Evolutionary conservation across 2,329 filamentous ascomycete genomes (phyloP).

Genomic region (Fusarium hostae): DNA sequence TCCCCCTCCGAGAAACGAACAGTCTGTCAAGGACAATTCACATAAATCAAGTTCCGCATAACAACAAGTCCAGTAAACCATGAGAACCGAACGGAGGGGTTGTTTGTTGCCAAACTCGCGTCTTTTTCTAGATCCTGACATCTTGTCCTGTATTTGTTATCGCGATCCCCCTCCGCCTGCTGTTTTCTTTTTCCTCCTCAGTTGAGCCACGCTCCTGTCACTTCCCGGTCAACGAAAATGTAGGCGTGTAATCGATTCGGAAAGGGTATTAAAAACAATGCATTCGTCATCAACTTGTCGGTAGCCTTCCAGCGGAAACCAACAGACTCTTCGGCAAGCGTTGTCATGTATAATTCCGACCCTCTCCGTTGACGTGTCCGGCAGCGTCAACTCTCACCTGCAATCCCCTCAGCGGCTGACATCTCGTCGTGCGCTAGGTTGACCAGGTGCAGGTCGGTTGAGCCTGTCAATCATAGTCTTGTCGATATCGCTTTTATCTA

Average conservation of each 20-base stretch:
- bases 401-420: conserved; percentile 34
- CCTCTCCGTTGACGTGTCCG: conserved; percentile 42
- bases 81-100: conserved; percentile 30
- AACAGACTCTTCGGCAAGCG: conserved; percentile 29
- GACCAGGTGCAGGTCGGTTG: conserved; percentile 50
- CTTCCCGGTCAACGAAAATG: conserved; percentile 34
- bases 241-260: conserved; percentile 23
- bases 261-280: conserved; percentile 35
- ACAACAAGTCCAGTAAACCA: conserved; percentile 24
- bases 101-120: conserved; percentile 50
- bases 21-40: conserved; percentile 17
- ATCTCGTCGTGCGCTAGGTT: conserved; percentile 32
- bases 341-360: conserved; percentile 27
- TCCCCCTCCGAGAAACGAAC: conserved; percentile 20
- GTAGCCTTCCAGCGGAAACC: conserved; percentile 31
- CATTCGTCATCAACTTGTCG: conserved; percentile 34
- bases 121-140: conserved; percentile 42
- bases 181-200: conserved; percentile 15
- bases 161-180: conserved; percentile 22
- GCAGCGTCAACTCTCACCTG: conserved; percentile 39
- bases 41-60: conserved; percentile 26
- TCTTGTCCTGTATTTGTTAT: conserved; percentile 40
- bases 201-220: conserved; percentile 29
- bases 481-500: conserved; percentile 66
- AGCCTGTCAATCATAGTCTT: conserved; percentile 65